phyloP scores from a whole-genome alignment of 805 yeast genomes.

The Kodamaea hsintzibuensis region DNA sequence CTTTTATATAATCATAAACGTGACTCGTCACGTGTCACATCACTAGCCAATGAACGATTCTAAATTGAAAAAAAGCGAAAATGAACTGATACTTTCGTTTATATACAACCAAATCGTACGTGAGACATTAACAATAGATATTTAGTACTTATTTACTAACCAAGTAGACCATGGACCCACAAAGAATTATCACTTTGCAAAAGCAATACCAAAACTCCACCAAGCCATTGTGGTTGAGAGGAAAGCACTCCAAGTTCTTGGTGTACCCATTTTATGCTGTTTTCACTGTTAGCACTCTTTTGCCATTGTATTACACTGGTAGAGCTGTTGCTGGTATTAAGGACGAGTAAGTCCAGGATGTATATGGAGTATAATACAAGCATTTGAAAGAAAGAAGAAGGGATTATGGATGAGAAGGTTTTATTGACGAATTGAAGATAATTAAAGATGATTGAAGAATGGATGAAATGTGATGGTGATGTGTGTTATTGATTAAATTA shows the following conservation, averaged over 20 bases:
- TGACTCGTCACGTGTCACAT: neutral
- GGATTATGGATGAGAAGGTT: neutral
- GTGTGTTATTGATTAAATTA: no score
- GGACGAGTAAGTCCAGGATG: slow-evolving; percentile 26
- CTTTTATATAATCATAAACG: neutral
- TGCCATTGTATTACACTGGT: slow-evolving; percentile 67
- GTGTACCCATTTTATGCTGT: slow-evolving; percentile 79
- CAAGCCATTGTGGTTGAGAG: slow-evolving; percentile 48
- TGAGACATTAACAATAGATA: neutral
- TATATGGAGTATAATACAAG: neutral
- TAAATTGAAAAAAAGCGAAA: slow-evolving; percentile 11
- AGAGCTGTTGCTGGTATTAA: slow-evolving; percentile 74
- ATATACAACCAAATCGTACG: neutral
- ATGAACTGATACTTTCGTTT: slow-evolving; percentile 13
- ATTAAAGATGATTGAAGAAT: neutral
- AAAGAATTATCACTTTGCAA: slow-evolving; percentile 48
- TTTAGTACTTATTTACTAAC: neutral
- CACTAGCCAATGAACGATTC: slow-evolving; percentile 13
- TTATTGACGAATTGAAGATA: neutral
- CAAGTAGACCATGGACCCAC: slow-evolving; percentile 40
- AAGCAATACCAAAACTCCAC: slow-evolving; percentile 44
- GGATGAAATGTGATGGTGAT: no score
- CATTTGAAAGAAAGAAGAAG: neutral
- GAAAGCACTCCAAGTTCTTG: slow-evolving; percentile 56
- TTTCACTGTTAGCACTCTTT: slow-evolving; percentile 64